phyloP scores from a whole-genome alignment of 805 yeast genomes.

The Candida saitoana region DNA sequence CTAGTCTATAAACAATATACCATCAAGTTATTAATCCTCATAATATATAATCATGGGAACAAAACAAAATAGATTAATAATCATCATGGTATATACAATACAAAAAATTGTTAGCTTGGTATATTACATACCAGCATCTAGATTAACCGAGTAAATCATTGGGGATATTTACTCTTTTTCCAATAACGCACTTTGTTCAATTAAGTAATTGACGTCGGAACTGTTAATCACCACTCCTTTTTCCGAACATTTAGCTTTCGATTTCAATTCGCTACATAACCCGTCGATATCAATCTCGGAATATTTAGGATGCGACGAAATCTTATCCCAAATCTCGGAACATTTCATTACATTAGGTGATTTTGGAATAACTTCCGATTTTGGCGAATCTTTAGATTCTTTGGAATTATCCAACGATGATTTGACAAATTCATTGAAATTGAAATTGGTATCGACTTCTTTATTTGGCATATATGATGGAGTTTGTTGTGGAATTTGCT shows the following conservation, averaged over 20 bases:
- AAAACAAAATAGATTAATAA: neutral
- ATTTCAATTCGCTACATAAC: constrained; percentile 79
- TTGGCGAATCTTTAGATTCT: constrained; percentile 13
- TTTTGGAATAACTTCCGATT: constrained; percentile 60
- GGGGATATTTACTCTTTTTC: neutral
- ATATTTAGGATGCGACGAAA: constrained; percentile 89
- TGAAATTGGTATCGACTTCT: constrained; percentile 20
- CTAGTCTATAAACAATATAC: neutral
- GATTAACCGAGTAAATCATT: neutral
- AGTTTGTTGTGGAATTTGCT: constrained; percentile 33
- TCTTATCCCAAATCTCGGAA: constrained; percentile 94
- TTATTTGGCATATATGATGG: constrained; percentile 8
- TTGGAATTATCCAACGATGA: constrained; percentile 21
- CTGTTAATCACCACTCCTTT: constrained; percentile 84
- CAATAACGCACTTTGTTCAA: constrained; percentile 27
- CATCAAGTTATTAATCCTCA: neutral
- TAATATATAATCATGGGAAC: neutral
- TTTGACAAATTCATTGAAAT: constrained; percentile 37
- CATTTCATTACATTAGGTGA: constrained; percentile 64
- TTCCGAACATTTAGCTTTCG: constrained; percentile 94
- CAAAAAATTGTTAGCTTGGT: neutral
- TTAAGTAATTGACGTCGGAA: constrained; percentile 63
- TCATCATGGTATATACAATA: neutral
- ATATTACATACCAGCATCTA: neutral
- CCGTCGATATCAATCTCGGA: constrained; percentile 93